Evolutionary conservation across 139 green algal species (phyloP).

Genomic region (Tetradesmus lagerheimii): DNA sequence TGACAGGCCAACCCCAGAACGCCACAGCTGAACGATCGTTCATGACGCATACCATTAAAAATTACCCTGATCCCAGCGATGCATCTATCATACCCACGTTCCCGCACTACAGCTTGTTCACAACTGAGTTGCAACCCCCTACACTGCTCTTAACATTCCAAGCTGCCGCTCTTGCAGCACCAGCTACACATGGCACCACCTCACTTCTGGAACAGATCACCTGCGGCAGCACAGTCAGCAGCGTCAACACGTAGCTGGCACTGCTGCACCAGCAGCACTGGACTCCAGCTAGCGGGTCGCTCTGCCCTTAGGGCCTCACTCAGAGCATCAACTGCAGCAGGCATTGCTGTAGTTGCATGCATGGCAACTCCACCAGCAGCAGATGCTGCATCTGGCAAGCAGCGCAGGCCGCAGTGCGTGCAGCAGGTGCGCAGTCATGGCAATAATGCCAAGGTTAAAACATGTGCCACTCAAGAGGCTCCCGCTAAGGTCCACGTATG

Average conservation of each 20-base stretch:
- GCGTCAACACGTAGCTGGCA: background rate
- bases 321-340: background rate
- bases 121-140: no score
- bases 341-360: background rate
- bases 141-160: no score
- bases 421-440: background rate
- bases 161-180: no score
- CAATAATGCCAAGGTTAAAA: background rate
- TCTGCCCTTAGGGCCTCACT: background rate
- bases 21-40: no score
- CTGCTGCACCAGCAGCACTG: background rate
- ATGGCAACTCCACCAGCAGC: constrained; percentile 15
- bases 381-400: background rate
- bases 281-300: background rate
- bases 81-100: no score
- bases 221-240: background rate
- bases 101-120: no score
- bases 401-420: constrained; percentile 6
- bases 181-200: background rate
- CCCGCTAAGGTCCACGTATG: no score
- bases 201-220: background rate
- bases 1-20: background rate
- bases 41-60: no score
- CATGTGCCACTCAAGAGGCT: background rate
- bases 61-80: no score